Base-by-base conservation (phyloP, 2,329 filamentous ascomycete species). In the Nigrospora sphaerica region DNA sequence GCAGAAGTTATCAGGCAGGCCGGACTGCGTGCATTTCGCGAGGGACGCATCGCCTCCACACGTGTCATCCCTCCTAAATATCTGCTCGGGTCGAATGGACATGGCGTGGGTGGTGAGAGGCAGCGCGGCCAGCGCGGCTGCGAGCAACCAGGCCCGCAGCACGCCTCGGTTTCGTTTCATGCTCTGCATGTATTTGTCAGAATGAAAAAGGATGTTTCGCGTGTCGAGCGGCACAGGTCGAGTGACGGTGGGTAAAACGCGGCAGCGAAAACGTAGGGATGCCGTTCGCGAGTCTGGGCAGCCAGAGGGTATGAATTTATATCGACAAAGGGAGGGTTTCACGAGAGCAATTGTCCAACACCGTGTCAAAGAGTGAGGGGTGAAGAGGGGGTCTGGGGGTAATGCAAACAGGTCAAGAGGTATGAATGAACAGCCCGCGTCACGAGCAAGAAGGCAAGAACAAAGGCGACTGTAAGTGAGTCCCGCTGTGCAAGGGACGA, bases 1-100 rank as follows among this genome's bases (percentile, higher is more conserved):
- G 70, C 85, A 89, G 61, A 90, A 88, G 60, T 76, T 72, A 44
- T 68, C 69, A 1, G 85, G 83, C 18, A 87, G 71, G 31, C 67
- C 70, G 28, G 66, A 50, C 46, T 63, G 60, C 19, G 74, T 64
- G 59, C 85, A 88, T 53, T 72, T 70, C 16, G 66, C 62, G 46
- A 79, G 74, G 43, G 35, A 42, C 11, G 42, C 18, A n/a, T 70
- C 57, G 33, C 74, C 71, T 35, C 73, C 66, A 63, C 83, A 86
- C 34, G 70, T 73, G 36, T 67, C 65, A 39, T 66, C 62, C 46
- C 74, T 69, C 47, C 61, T 56, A 53, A 77, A 70, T 41, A 78
- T 46, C 36, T 57, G 53, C 47, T 57, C 57, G 19, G 61, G 49
- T 23, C 57, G 57, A 18, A 74, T 61, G 4, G 60, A 62, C 46